Base-by-base conservation (phyloP, 106 monocot genomes). In the Dendrobium nobile region DNA sequence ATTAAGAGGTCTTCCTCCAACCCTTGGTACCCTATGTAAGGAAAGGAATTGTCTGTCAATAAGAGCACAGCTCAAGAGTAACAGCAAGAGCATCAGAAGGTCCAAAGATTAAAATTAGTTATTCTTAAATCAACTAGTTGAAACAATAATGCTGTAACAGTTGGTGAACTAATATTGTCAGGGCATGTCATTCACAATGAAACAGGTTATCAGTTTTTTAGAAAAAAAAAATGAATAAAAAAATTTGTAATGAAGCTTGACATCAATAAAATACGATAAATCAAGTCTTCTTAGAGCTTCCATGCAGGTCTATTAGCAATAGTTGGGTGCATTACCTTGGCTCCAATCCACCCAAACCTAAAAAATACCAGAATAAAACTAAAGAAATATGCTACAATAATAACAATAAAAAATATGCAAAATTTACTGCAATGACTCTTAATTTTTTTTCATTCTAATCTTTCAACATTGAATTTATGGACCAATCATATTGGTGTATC, bases 1-100 rank as follows among this genome's bases (percentile, higher is more conserved):
- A 78, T 78, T 67, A 55, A 83, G 82, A 83, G 78, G 82, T 28
- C 47, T 78, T 54, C 82, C 82, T 78, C 78, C 82, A 77, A 78
- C 73, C 73, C 37, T 81, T 31, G 81, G 81, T 11, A 81, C 81
- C 81, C 81, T 81, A 37, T 15, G 37, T 24, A 2, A 70, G 37
- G 11, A 70, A 28, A 37, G 15, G 15, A 70, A 70, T 37, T 37
- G 11, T 2, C 70, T 16, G 70, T 70, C 37, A 70, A 70, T 8
- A 16, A 65, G n/a, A 22, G 4, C 37, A 28, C 28, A 31, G 26
- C 70, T 70, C 70, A 15, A 26, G 64, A 65, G 64, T 65, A 65
- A 64, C 78, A 79, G 40, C 28, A 72, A 72, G 28, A 33, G 40
- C 24, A 24, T 33, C 9, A 72, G 28, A 44, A 44, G 43, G 43